A percentile compares a stretch with the other conserved stretches of the same genome.
Evolutionary conservation across 306 rosid genomes (phyloP).

Genomic region (Albizia julibrissin): DNA sequence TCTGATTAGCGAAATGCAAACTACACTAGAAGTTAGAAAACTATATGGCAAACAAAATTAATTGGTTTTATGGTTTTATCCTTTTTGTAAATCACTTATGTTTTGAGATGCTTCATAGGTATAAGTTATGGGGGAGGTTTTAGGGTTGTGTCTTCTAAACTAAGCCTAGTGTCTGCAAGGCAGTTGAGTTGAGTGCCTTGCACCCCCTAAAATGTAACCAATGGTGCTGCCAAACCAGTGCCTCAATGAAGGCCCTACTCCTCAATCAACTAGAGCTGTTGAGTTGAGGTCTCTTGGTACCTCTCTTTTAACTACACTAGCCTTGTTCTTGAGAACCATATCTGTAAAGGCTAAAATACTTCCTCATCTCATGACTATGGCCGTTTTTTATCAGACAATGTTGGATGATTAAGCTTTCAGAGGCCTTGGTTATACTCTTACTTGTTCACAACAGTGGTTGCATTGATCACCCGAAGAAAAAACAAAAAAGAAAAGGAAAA

Average conservation of each 20-base stretch:
- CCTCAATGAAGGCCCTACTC: not conserved
- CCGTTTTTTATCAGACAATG: slow-evolving; percentile 17
- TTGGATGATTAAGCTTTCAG: not conserved
- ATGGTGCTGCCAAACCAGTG: not conserved
- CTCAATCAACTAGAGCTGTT: not conserved
- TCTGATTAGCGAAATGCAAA: not conserved
- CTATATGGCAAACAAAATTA: not conserved
- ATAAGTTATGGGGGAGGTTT: not conserved
- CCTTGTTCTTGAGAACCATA: slow-evolving; percentile 4
- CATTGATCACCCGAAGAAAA: not conserved
- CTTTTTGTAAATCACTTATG: not conserved
- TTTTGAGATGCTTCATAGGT: not conserved
- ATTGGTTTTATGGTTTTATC: not conserved
- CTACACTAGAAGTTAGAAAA: not conserved
- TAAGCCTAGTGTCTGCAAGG: not conserved
- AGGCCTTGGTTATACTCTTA: not conserved
- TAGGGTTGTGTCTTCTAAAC: not conserved
- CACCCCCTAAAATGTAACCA: not conserved
- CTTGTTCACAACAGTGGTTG: not conserved
- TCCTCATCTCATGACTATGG: not conserved
- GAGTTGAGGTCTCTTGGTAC: not conserved
- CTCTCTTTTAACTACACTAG: not conserved
- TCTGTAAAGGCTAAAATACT: not conserved
- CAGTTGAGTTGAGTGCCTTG: not conserved
- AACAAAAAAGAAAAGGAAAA: too few relatives aligned